Evolutionary conservation across 2,329 filamentous ascomycete species (phyloP), one percentile per base, ranked within the genome.

Genomic region (Parasarocladium wereldwijsianum): DNA sequence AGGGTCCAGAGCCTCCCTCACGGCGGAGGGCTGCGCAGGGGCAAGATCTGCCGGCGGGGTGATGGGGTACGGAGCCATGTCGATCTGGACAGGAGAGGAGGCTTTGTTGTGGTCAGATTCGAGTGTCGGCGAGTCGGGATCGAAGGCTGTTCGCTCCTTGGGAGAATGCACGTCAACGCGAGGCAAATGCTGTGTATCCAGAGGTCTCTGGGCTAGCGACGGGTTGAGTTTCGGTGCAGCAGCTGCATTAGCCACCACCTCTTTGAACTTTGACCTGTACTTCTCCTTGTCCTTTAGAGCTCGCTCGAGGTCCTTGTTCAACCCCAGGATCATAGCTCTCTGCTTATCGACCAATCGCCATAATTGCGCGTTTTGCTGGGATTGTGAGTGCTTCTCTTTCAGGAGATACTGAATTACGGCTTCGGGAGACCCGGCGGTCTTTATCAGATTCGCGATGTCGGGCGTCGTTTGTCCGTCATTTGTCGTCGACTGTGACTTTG

Each of bases 331-430:
- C 75, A 98, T 86, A 11, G 84, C 75, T 37, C 87, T 70, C 53
- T 98, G 90, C 58, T 98, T 96, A 51, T 96, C 87, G 29, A 98
- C 85, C 26, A 98, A 59, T 29, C 85, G 77, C 90, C 90, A 98
- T 44, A 98, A 58, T 50, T 98, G 87, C 12, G 76, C 65, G 49
- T 96, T 96, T 47, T 96, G 90, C 41, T 83, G 78, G 5, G 82
- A 72, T 32, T 85, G 80, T 28, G 83, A 80, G 38, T 87, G 75
- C 52, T 94, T 96, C 49, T 98, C 90, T 49, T 82, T 92, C 38
- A 94, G 58, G 29, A 98, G 60, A 44, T 90, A 83, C 41, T 84
- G 71, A 36, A 98, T 83, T 5, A 92, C 79, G 5, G 81, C 82
- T 49, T 98, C 87, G 11, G 86, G 68, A 31, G 84, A 93, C 29